These are phyloP conservation scores for Prunus mume DNA, from an alignment of 306 rosid species.

Conservation along the genomic window DNA sequence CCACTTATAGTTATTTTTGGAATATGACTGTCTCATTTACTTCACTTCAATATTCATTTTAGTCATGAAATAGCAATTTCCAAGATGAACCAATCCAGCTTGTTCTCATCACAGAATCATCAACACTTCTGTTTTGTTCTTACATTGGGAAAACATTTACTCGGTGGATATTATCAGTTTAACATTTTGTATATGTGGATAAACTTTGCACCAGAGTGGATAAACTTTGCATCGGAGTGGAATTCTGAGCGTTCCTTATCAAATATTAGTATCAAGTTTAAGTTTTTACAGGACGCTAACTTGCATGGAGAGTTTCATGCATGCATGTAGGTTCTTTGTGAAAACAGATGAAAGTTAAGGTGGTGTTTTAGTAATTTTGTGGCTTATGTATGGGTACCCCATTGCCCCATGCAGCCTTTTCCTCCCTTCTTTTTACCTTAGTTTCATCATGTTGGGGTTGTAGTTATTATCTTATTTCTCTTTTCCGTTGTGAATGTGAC, in stretches of 20 bases:
- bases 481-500: neutral
- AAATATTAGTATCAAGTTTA: neutral
- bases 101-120: neutral
- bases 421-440: neutral
- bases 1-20: neutral
- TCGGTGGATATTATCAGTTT: neutral
- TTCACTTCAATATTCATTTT: neutral
- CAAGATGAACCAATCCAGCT: neutral
- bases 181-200: neutral
- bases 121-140: neutral
- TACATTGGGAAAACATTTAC: neutral
- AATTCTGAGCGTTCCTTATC: neutral
- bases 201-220: no score
- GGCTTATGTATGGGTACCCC: neutral
- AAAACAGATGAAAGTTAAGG: neutral
- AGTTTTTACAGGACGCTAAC: neutral
- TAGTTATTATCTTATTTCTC: constrained; percentile 7
- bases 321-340: neutral
- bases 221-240: neutral
- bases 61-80: neutral
- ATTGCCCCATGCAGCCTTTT: neutral
- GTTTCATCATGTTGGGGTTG: neutral
- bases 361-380: neutral
- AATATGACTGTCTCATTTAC: neutral
- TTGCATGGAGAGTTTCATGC: neutral